phyloP scores from a whole-genome alignment of 495 filamentous ascomycete genomes.

The Tuber brumale region DNA sequence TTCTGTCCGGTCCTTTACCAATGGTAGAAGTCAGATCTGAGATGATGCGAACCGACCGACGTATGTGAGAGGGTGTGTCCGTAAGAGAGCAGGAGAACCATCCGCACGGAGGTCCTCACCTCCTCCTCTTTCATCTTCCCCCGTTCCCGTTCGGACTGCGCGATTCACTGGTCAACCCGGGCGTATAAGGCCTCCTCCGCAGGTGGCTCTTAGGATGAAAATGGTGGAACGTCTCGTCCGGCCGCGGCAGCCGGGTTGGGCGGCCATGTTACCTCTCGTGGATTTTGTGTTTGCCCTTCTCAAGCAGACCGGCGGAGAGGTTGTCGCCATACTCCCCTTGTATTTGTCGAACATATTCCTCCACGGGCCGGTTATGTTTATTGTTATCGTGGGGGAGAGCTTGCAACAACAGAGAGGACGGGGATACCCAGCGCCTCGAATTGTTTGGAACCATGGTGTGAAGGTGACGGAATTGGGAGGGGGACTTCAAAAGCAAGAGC shows the following conservation, averaged over 20 bases:
- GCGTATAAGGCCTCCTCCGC: not conserved
- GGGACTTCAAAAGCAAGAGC: too few relatives aligned
- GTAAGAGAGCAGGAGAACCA: too few relatives aligned
- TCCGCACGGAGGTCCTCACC: slow-evolving; percentile 41
- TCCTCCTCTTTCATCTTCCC: slow-evolving; percentile 30
- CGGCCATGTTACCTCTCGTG: slow-evolving; percentile 78
- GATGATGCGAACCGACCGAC: too few relatives aligned
- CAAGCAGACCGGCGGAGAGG: slow-evolving; percentile 65
- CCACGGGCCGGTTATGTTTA: slow-evolving; percentile 44
- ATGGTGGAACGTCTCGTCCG: slow-evolving; percentile 50
- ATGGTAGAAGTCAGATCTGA: too few relatives aligned
- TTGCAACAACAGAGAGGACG: not conserved
- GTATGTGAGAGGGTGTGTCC: too few relatives aligned
- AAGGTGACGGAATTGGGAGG: not conserved
- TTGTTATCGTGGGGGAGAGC: not conserved
- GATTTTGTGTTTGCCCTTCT: slow-evolving; percentile 60
- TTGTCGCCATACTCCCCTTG: slow-evolving; percentile 68
- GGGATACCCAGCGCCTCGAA: not conserved
- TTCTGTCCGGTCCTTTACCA: too few relatives aligned
- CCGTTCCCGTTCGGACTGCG: slow-evolving; percentile 2
- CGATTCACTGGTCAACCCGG: not conserved
- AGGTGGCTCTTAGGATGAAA: not conserved
- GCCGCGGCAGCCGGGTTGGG: slow-evolving; percentile 52
- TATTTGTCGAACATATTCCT: slow-evolving; percentile 61
- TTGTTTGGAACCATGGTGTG: not conserved